phyloP scores from a whole-genome alignment of 23 red algal species.

The Gracilaria gracilis region DNA sequence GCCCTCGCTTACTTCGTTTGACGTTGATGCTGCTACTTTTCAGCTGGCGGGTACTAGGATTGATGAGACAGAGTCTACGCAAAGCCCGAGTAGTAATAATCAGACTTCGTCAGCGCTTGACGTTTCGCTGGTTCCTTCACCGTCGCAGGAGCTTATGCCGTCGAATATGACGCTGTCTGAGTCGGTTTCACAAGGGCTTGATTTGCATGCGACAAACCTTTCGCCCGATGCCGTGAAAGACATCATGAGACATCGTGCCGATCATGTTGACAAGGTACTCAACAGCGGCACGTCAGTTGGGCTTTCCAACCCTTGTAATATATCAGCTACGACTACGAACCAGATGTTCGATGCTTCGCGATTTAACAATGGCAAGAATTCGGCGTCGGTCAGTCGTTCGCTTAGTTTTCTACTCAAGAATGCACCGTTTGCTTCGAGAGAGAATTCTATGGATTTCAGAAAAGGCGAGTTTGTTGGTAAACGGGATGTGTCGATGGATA shows the following conservation, averaged over 20 bases:
- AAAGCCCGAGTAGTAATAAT: background rate
- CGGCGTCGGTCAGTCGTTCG: slow-evolving; percentile 61
- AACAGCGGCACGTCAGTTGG: slow-evolving; percentile 46
- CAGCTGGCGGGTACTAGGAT: slow-evolving; percentile 56
- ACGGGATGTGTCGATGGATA: slow-evolving; percentile 65
- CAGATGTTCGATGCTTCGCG: slow-evolving; percentile 47
- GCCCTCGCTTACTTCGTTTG: slow-evolving; percentile 10
- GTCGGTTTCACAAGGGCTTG: background rate
- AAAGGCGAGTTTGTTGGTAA: slow-evolving; percentile 40
- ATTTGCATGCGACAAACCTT: background rate
- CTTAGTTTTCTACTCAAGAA: slow-evolving; percentile 58
- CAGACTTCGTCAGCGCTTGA: background rate
- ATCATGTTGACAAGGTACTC: slow-evolving; percentile 67
- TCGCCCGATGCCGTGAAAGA: slow-evolving; percentile 32
- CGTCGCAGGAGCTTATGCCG: slow-evolving; percentile 20
- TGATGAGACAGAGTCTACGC: background rate
- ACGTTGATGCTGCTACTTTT: slow-evolving; percentile 58
- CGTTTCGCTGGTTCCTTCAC: background rate
- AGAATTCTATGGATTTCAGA: slow-evolving; percentile 72
- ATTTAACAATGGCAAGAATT: slow-evolving; percentile 36
- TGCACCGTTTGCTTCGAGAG: slow-evolving; percentile 56
- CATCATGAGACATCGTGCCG: slow-evolving; percentile 31
- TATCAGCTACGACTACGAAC: slow-evolving; percentile 12
- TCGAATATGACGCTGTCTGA: slow-evolving; percentile 36
- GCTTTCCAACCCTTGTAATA: slow-evolving; percentile 21